These are phyloP conservation scores for Hanseniaspora uvarum DNA, from an alignment of 1,139 yeast genomes.

Conservation along the genomic window DNA sequence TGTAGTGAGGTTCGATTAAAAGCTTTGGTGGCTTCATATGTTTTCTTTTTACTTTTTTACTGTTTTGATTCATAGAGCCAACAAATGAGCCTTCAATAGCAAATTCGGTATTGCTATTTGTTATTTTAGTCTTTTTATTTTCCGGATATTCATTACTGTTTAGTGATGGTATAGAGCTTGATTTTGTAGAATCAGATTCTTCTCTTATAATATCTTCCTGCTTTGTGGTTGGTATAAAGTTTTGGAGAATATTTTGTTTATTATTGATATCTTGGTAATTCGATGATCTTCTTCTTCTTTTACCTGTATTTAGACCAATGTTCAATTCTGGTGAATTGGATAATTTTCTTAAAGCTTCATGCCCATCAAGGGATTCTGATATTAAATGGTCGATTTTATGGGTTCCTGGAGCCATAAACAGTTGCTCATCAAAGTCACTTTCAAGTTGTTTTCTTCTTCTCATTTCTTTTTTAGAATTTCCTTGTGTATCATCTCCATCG, in stretches of 20 bases:
- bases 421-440: constrained; percentile 15
- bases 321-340: constrained; percentile 8
- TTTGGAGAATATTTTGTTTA: not conserved
- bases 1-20: constrained; percentile 24
- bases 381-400: constrained; percentile 10
- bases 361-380: not conserved
- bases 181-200: not conserved
- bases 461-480: constrained; percentile 3
- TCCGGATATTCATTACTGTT: not conserved
- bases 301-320: constrained; percentile 1
- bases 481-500: constrained; percentile 2
- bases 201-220: not conserved
- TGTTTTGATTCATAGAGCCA: constrained; percentile 16
- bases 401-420: constrained; percentile 12
- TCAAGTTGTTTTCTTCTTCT: constrained; percentile 16
- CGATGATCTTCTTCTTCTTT: constrained; percentile 17
- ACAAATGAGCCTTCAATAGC: constrained; percentile 1
- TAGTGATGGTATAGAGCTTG: not conserved
- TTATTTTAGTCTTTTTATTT: not conserved
- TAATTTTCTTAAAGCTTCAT: not conserved
- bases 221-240: not conserved
- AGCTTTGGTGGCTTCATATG: constrained; percentile 32
- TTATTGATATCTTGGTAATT: constrained; percentile 5
- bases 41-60: constrained; percentile 35
- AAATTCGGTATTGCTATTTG: not conserved